phyloP scores from a whole-genome alignment of 257 asterid genomes.

The Petrea volubilis region DNA sequence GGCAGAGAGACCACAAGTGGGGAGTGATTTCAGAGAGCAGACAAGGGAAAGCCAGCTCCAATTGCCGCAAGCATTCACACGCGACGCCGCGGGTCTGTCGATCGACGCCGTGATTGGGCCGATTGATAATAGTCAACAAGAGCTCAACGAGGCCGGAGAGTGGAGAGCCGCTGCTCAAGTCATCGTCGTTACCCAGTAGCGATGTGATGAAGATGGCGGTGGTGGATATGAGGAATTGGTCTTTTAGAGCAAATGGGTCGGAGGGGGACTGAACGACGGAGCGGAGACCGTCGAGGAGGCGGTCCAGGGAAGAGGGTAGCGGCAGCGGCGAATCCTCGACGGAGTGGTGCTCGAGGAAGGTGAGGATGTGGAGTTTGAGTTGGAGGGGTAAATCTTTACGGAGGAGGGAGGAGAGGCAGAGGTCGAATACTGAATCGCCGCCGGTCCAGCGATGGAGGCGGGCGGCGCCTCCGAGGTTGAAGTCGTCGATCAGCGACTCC shows the following conservation, averaged over 20 bases:
- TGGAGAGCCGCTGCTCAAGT: conserved; percentile 20
- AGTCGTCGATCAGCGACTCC: conserved; percentile 84
- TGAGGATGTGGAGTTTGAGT: conserved; percentile 69
- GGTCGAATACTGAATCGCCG: conserved; percentile 49
- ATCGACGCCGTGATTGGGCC: conserved; percentile 88
- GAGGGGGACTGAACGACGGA: conserved; percentile 67
- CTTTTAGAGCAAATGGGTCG: conserved; percentile 73
- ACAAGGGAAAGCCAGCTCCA: conserved; percentile 84
- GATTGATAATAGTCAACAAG: conserved; percentile 69
- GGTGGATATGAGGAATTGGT: conserved; percentile 73
- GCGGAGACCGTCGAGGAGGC: conserved; percentile 69
- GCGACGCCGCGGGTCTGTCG: conserved; percentile 81
- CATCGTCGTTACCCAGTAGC: conserved; percentile 15
- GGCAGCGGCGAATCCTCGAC: conserved; percentile 32
- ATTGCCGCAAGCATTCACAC: conserved; percentile 87
- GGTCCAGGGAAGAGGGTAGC: conserved; percentile 33
- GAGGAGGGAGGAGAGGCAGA: conserved; percentile 62
- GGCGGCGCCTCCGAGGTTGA: conserved; percentile 58
- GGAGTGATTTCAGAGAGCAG: conserved; percentile 67
- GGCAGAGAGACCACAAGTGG: conserved; percentile 75
- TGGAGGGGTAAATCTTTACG: conserved; percentile 69
- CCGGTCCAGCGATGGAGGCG: conserved; percentile 49
- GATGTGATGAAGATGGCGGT: conserved; percentile 57
- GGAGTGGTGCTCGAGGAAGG: conserved; percentile 67
- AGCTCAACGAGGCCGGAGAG: conserved; percentile 66